Evolutionary conservation across 805 yeast species (phyloP).

Genomic region (Candida boleticola): DNA sequence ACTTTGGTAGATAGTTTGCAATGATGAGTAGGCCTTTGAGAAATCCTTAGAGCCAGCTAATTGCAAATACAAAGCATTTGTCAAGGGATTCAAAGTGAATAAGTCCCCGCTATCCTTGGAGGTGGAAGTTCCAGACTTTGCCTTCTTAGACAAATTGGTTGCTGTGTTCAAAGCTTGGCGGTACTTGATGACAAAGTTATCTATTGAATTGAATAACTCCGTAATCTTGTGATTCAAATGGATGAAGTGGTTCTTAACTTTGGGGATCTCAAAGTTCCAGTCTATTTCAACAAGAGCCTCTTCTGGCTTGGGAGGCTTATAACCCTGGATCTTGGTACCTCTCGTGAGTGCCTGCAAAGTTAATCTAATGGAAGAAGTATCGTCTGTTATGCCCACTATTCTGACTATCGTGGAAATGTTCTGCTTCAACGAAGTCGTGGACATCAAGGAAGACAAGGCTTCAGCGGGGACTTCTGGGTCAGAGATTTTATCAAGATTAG

Average conservation of each 20-base stretch:
- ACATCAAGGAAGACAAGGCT: background rate
- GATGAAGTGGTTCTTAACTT: constrained; percentile 16
- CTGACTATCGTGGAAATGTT: constrained; percentile 43
- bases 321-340: constrained; percentile 23
- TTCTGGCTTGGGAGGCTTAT: constrained; percentile 13
- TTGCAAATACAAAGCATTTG: constrained; percentile 56
- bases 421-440: background rate
- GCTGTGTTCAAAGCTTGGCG: constrained; percentile 25
- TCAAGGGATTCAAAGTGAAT: constrained; percentile 56
- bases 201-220: constrained; percentile 35
- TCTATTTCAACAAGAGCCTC: constrained; percentile 28
- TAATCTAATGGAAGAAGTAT: constrained; percentile 40
- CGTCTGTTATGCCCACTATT: constrained; percentile 47
- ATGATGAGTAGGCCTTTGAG: constrained; percentile 40
- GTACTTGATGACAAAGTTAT: constrained; percentile 36
- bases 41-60: constrained; percentile 48
- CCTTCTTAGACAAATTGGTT: constrained; percentile 9
- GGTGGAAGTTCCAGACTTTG: constrained; percentile 9
- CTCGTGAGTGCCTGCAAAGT: constrained; percentile 51
- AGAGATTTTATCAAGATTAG: constrained; percentile 30
- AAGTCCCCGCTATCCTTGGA: constrained; percentile 24
- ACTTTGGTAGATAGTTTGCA: constrained; percentile 34
- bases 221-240: constrained; percentile 17
- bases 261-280: constrained; percentile 18
- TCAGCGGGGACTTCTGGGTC: constrained; percentile 12